These are phyloP conservation scores for Globisporangium spiculum DNA, from an alignment of 352 stramenopile genomes.

Conservation along the genomic window DNA sequence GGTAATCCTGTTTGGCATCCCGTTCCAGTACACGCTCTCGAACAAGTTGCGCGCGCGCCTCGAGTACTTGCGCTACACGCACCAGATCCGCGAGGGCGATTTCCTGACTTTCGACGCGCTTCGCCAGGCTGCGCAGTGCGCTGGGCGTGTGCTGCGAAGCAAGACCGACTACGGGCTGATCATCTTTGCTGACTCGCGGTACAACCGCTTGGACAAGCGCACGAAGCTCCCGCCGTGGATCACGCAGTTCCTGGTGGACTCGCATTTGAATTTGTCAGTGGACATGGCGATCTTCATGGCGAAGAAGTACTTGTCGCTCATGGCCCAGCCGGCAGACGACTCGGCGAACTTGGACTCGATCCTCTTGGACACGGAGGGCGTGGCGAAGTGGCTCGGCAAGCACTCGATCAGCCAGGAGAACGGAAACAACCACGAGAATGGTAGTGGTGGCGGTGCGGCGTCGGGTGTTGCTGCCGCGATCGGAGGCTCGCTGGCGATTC, in stretches of 20 bases:
- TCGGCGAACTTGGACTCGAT: slow-evolving; percentile 91
- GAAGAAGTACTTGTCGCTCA: slow-evolving; percentile 95
- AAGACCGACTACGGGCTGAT: slow-evolving; percentile 99
- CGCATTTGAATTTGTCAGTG: slow-evolving; percentile 95
- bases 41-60: slow-evolving; percentile 92
- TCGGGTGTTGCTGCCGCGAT: slow-evolving; percentile 5
- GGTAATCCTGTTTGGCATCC: slow-evolving; percentile 98
- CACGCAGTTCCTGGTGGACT: slow-evolving; percentile 95
- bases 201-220: slow-evolving; percentile 97
- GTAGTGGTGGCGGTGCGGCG: not conserved
- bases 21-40: slow-evolving; percentile 98
- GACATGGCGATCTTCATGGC: slow-evolving; percentile 95
- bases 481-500: not conserved
- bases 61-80: slow-evolving; percentile 95
- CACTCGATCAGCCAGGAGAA: slow-evolving; percentile 16
- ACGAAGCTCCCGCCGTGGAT: slow-evolving; percentile 99
- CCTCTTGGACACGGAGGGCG: slow-evolving; percentile 89
- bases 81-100: slow-evolving; percentile 93
- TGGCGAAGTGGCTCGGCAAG: slow-evolving; percentile 71
- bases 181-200: slow-evolving; percentile 98
- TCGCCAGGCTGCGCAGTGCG: slow-evolving; percentile 96
- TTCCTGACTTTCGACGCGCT: slow-evolving; percentile 99
- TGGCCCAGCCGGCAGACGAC: slow-evolving; percentile 95
- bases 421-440: not conserved
- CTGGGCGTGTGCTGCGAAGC: slow-evolving; percentile 96